phyloP scores from a whole-genome alignment of 257 asterid genomes.

The Forsythia viridissima region DNA sequence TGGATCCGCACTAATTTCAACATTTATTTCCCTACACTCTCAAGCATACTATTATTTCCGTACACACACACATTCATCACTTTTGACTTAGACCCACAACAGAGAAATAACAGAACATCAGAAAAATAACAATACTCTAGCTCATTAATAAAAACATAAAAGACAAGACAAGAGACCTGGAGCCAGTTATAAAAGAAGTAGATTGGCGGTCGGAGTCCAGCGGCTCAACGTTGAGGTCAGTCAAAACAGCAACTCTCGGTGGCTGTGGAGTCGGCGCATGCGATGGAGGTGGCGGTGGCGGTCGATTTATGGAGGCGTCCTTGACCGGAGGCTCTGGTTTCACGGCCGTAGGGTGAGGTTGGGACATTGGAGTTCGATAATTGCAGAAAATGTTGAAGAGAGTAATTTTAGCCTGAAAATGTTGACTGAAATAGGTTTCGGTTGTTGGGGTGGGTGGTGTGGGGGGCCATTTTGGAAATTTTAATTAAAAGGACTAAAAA shows the following conservation, averaged over 20 bases:
- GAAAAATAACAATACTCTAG: background rate
- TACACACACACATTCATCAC: background rate
- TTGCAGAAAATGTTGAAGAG: background rate
- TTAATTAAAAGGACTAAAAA: too few species aligned
- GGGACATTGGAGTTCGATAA: constrained; percentile 25
- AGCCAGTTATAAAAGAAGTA: constrained; percentile 32
- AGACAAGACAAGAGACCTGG: constrained; percentile 37
- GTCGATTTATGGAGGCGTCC: constrained; percentile 30
- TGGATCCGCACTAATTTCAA: background rate
- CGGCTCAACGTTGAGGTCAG: constrained; percentile 85
- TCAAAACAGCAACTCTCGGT: constrained; percentile 47
- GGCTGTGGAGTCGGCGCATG: constrained; percentile 27
- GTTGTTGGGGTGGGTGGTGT: constrained; percentile 7
- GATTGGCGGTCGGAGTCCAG: constrained; percentile 50
- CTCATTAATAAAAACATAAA: background rate
- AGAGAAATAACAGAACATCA: background rate
- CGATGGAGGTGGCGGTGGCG: background rate
- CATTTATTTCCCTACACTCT: too few species aligned
- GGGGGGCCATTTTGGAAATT: too few species aligned
- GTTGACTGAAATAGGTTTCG: constrained; percentile 42
- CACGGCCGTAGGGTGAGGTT: constrained; percentile 35
- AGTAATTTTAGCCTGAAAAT: background rate
- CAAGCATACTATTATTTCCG: too few species aligned
- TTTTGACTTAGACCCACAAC: background rate
- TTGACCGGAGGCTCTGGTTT: constrained; percentile 27